A percentile compares a stretch with the other conserved stretches of the same genome.
Evolutionary conservation across 768 basidiomycete species (phyloP).

Genomic region (Cytidiella melzeri): DNA sequence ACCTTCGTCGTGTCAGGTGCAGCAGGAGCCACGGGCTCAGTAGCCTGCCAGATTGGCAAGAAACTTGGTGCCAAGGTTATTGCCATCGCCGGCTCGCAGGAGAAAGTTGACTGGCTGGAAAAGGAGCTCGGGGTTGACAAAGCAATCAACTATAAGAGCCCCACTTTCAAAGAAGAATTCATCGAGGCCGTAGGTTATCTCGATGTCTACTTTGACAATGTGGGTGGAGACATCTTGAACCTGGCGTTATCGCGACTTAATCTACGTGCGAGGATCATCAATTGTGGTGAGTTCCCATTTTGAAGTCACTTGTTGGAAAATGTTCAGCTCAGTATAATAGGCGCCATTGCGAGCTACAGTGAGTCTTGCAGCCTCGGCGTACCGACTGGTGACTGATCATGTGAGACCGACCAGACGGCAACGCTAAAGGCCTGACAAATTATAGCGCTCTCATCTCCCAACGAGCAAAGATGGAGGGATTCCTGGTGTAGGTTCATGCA

Average conservation of each 20-base stretch:
- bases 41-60: slow-evolving; percentile 83
- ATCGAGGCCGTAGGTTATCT: slow-evolving; percentile 63
- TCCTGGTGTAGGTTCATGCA: slow-evolving; percentile 58
- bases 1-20: slow-evolving; percentile 85
- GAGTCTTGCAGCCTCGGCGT: slow-evolving; percentile 18
- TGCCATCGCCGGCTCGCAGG: slow-evolving; percentile 78
- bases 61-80: slow-evolving; percentile 74
- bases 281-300: slow-evolving; percentile 61
- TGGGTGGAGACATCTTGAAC: slow-evolving; percentile 78
- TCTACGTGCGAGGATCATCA: slow-evolving; percentile 65
- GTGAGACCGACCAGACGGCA: slow-evolving; percentile 36
- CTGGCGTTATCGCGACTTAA: slow-evolving; percentile 71
- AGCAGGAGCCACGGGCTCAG: slow-evolving; percentile 83
- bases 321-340: slow-evolving; percentile 26
- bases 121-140: slow-evolving; percentile 77
- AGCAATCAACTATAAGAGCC: slow-evolving; percentile 84
- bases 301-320: slow-evolving; percentile 1
- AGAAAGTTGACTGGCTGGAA: slow-evolving; percentile 85
- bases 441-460: slow-evolving; percentile 69
- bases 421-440: slow-evolving; percentile 59
- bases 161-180: slow-evolving; percentile 65
- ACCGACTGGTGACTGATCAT: neutral
- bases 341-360: slow-evolving; percentile 86
- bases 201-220: slow-evolving; percentile 86
- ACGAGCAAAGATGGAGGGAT: slow-evolving; percentile 79